Evolutionary conservation across 2,329 filamentous ascomycete species (phyloP).

Genomic region (Fusarium heterosporum): DNA sequence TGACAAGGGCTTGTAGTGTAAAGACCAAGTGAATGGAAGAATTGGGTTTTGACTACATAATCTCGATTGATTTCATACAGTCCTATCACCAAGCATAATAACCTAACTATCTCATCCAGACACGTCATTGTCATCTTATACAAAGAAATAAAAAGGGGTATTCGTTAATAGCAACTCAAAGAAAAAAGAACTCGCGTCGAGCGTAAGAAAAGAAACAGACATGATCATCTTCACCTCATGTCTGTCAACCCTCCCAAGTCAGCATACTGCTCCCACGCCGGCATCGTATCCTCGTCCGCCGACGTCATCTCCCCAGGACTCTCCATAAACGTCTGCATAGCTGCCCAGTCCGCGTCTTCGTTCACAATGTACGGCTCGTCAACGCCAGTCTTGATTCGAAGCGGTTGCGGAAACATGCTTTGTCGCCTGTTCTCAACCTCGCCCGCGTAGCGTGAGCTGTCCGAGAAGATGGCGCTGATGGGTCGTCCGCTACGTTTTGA

Average conservation of each 20-base stretch:
- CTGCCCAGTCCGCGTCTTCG: conserved; percentile 53
- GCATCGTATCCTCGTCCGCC: conserved; percentile 44
- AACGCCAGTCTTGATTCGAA: conserved; percentile 37
- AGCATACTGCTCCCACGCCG: conserved; percentile 61
- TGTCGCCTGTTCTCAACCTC: conserved; percentile 45
- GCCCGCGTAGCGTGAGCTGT: conserved; percentile 46
- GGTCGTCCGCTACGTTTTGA: conserved; percentile 43
- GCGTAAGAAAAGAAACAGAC: conserved; percentile 13
- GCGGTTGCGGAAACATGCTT: conserved; percentile 41
- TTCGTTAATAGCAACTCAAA: conserved; percentile 32
- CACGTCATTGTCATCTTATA: conserved; percentile 30
- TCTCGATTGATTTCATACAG: neutral
- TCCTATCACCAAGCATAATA: conserved; percentile 16
- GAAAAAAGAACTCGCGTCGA: conserved; percentile 14
- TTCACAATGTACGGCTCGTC: conserved; percentile 46
- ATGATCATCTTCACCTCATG: conserved; percentile 45
- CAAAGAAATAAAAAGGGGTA: conserved; percentile 42
- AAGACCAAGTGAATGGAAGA: neutral
- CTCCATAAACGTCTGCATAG: conserved; percentile 54
- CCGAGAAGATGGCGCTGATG: conserved; percentile 46
- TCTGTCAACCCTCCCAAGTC: conserved; percentile 60
- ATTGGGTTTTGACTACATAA: neutral
- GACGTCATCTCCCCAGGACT: conserved; percentile 31
- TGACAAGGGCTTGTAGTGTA: neutral
- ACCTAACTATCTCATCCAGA: conserved; percentile 32